Base-by-base conservation (phyloP, 768 basidiomycete genomes). In the Naganishia kalamii region DNA sequence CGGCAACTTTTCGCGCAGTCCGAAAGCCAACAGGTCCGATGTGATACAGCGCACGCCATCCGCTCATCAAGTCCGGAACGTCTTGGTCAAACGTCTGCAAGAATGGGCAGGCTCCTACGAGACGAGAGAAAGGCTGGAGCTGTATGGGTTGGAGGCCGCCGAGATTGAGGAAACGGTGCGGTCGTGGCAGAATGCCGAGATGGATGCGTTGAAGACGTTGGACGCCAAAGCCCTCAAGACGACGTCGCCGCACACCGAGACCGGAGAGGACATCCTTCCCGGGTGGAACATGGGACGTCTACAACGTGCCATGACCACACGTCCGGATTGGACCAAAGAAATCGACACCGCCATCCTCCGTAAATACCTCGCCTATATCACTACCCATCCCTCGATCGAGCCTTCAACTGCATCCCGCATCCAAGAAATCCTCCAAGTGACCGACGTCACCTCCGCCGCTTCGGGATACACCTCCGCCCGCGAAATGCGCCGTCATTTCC, bases 401-500 rank as follows among this genome's bases (percentile, higher is more conserved):
- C 63, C 57, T 43, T 33, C 54, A 1, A 21, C 37, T 1, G 29
- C 25, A 29, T 57, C 61, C 72, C 49, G 41, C 40, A 51, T 59
- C 69, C 13, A 63, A 51, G 72, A 43, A n/a, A 62, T 41, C 50
- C 66, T 32, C 69, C 68, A 30, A 67, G 72, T 68, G 46, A 71
- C 75, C 6, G 68, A 72, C 41, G 64, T 76, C 8, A 68, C 74
- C 1, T 70, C 70, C 57, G 51, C 62, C 21, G 43, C 63, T 13
- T 60, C 70, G 13, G 64, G 69, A n/a, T 73, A 73, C 46, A 72
- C 77, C 43, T 63, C 65, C 0, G 85, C 91, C 0, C 85, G 94
- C 11, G 71, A 76, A 12, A 79, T 86, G 68, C 82, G 81, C 19
- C 84, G 93, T 21, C 89, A 87, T 70, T 81, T 98, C 70, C 87